Conservation (phyloP, 1,284 basidiomycete genomes). For the Schizophyllum commune region DNA sequence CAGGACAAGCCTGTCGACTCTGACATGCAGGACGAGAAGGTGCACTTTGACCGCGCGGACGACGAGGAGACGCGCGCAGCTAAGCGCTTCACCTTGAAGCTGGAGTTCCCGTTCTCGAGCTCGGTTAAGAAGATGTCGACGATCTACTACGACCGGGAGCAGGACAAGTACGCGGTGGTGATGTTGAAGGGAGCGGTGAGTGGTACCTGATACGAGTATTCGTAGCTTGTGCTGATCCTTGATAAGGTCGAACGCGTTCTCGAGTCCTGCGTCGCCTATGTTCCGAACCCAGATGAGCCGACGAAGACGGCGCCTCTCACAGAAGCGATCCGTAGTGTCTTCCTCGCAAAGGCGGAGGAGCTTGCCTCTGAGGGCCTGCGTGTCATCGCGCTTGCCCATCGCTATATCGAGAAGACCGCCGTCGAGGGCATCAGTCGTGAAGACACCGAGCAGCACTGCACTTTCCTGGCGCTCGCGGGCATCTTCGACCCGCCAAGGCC, state of each 20-base stretch:
- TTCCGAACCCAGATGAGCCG: conserved; percentile 7
- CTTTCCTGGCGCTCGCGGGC: conserved; percentile 57
- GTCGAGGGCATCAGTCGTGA: conserved; percentile 28
- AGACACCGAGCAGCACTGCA: conserved; percentile 49
- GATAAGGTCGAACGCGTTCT: conserved; percentile 40
- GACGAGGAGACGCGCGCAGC: conserved; percentile 3
- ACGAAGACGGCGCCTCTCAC: conserved; percentile 20
- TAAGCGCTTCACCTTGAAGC: conserved; percentile 22
- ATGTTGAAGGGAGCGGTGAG: conserved; percentile 54
- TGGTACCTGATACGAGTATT: conserved; percentile 4
- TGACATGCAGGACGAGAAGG: conserved; percentile 14
- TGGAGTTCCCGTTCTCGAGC: conserved; percentile 53
- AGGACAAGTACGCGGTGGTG: conserved; percentile 19
- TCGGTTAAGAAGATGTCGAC: conserved; percentile 56
- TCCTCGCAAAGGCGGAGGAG: conserved; percentile 43
- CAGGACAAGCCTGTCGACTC: background rate
- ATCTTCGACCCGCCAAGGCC: conserved; percentile 69
- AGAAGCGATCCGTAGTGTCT: conserved; percentile 28
- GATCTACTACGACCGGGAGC: conserved; percentile 23
- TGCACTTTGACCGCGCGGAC: conserved; percentile 7
- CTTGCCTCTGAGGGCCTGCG: conserved; percentile 53
- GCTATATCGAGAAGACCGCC: conserved; percentile 11
- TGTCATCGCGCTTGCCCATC: conserved; percentile 21
- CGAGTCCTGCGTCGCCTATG: conserved; percentile 34
- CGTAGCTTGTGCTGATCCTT: conserved; percentile 2